Evolutionary conservation across 2,329 filamentous ascomycete species (phyloP), one percentile per base, ranked within the genome.

Genomic region (Ophidiomyces ophidiicola): DNA sequence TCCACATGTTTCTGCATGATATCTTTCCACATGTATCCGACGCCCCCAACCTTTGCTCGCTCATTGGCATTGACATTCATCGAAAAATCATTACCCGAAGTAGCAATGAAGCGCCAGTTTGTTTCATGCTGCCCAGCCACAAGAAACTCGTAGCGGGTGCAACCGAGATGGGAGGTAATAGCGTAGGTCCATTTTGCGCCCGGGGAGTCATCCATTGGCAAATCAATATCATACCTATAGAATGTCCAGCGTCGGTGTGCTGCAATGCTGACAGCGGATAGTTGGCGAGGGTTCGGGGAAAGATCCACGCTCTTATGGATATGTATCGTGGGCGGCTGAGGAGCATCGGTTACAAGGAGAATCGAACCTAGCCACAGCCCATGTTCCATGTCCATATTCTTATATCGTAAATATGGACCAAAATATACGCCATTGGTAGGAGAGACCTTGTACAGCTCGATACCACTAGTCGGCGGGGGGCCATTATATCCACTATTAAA

Each of bases 21-120:
- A 52, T 98, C 90, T 54, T 94, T 96, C 90, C 90, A 98, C 88
- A 98, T 93, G 55, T 90, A 83, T 0, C 87, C 84, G 1, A 92
- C 74, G 1, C 90, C 90, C 20, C 90, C 90, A 1, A 96, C 72
- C 51, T 81, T 83, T 21, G 79, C 76, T 30, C 88, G 75, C 51
- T 98, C 90, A 45, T 81, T 85, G 39, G 86, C 80, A 46, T 79
- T 86, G 1, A 93, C 90, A 47, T 82, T 80, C 19, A 92, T 71
- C 0, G 85, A 82, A 58, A 96, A 98, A 57, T 98, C 90, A 54
- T 96, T 96, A 3, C 88, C 88, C 10, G 87, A 94, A 52, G 94
- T 90, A 7, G 87, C 84, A 50, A 96, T 82, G 57, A 96, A 96
- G 17, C 88, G 80, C 90, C 90, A 98, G 53, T 80, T 87, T 0